These are phyloP conservation scores for Solanum bulbocastanum DNA, from an alignment of 257 asterid genomes.

Conservation along the genomic window DNA sequence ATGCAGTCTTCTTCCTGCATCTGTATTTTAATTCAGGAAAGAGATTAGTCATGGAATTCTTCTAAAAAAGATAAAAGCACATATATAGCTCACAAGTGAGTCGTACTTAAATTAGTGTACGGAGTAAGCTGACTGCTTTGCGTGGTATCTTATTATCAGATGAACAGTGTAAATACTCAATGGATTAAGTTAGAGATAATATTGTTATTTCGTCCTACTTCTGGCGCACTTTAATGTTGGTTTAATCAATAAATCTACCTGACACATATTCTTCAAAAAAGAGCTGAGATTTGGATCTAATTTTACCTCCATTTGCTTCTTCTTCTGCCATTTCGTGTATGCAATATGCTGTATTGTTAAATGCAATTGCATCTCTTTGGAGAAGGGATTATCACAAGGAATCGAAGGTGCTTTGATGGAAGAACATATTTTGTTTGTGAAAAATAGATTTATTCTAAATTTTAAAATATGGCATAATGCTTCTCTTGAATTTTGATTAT, in stretches of 20 bases:
- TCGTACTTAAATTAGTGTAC: not conserved
- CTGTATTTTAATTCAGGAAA: not conserved
- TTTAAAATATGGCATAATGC: not conserved
- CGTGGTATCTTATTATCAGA: not conserved
- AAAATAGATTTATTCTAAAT: not conserved
- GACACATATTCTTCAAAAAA: not conserved
- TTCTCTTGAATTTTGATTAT: not conserved
- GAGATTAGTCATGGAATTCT: not conserved
- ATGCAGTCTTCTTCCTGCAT: not conserved
- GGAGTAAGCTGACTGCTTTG: not conserved
- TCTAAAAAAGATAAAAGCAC: not conserved
- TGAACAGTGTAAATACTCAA: not conserved
- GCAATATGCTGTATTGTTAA: not conserved
- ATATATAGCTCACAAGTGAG: not conserved
- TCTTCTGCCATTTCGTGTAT: not conserved
- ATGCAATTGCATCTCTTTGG: not conserved
- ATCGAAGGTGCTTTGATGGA: not conserved
- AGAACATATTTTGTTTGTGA: not conserved
- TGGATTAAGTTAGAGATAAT: not conserved
- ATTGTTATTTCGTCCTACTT: not conserved
- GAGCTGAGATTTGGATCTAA: not conserved
- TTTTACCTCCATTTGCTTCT: not conserved
- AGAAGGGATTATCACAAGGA: not conserved
- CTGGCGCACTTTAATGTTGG: not conserved
- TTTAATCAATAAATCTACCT: not conserved